Evolutionary conservation across 768 basidiomycete genomes (phyloP), one percentile per base, ranked within the genome.

Genomic region (Sporobolomyces phaffii): DNA sequence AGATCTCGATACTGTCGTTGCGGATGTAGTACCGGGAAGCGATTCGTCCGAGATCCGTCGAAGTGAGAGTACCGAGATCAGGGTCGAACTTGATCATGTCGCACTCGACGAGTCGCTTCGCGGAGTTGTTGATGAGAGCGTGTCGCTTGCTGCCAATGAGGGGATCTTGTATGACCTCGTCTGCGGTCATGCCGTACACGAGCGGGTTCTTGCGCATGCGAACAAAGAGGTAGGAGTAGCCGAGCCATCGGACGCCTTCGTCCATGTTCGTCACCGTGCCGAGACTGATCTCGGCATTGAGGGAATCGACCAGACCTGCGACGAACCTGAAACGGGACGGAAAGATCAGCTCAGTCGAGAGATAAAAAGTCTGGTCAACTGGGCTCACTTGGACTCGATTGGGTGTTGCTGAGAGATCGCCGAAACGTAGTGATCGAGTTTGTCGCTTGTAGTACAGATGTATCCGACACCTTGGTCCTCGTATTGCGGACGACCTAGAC

Each of bases 11-110:
- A 6, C 90, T 91, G 48, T 84, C 79, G 76, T 90, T 80, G 24
- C 88, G 84, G 75, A 99, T 88, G 78, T 98, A 99, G 78, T 96
- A 99, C 78, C 89, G 93, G 6, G 94, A 91, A 0, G 96, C 92
- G 73, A 98, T 93, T 70, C 91, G 81, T n/a, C 96, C 96, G 3
- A 94, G 78, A 70, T 96, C 93, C n/a, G 88, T 90, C 71, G 87
- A 84, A 3, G 82, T 79, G 62, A 96, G 86, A 3, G 82, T 78
- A 17, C 83, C 84, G 7, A 80, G 82, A 1, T 76, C 76, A 40
- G 79, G 76, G 73, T 91, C 86, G 73, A 86, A 89, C 49, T 83
- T 81, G 58, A 97, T 87, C 96, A 99, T 99, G 44, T 83, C 81
- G 17, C 85, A 81, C 33, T 83, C 80, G 28, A 84, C 81, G 3